Evolutionary conservation across 352 stramenopile genomes (phyloP), one percentile per base, ranked within the genome.

Genomic region (Phytophthora pseudosyringae): DNA sequence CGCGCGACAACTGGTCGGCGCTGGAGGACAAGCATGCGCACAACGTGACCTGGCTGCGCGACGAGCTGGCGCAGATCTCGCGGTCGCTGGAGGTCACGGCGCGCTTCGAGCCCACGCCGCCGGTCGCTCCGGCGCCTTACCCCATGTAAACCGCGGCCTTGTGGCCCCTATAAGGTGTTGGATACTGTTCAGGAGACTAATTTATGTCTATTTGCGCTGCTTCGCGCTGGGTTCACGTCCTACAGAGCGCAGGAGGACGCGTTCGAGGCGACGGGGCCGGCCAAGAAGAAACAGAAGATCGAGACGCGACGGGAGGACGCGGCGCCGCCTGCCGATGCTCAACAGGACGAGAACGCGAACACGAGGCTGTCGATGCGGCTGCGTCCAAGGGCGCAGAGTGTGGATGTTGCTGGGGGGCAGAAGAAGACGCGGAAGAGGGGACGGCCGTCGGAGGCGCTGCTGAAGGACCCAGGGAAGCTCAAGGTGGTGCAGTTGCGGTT

Each of bases 401-500:
- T 43, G 16, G 41, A 56, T 2, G 21, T 33, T 4, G 35, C 56
- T 11, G 38, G 21, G 61, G 49, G 18, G n/a, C 35, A 56, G 33
- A 58, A 49, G 60, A 76, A 60, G 40, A 74, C 55, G 0, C 80
- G 86, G 26, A 90, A 76, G 41, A 71, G 73, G 36, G 81, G 57
- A 18, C 81, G 76, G 21, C 65, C 63, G 2, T 61, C 57, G 4
- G 31, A 59, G 5, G 16, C 4, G 28, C 32, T 64, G 29, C 32
- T 75, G 29, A 11, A 13, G 40, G 48, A 77, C 50, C 47, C 56
- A 41, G 60, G 51, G 4, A 68, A 64, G 64, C 75, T 75, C 5
- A 73, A 62, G 52, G 86, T 94, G 9, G 67, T 73, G n/a, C 69
- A 94, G 9, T 59, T 94, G 18, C 75, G 83, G 15, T 65, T 46